Base-by-base conservation (phyloP, 108 stramenopile species). In the Skeletonema costatum region DNA sequence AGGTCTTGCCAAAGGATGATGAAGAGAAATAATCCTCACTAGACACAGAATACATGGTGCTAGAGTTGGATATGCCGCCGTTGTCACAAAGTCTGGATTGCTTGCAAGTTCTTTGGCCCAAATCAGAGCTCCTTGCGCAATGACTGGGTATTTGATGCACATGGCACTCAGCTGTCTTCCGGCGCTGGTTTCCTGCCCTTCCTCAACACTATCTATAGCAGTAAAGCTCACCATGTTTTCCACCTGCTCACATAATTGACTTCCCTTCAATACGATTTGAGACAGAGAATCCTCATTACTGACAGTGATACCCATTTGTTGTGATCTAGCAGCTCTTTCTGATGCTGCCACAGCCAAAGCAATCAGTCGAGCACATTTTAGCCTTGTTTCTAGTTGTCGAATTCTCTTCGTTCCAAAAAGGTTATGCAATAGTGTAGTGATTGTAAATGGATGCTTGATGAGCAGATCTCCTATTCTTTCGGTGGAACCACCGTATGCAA, bases 151-250 rank as follows among this genome's bases (percentile, higher is more conserved):
- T 16, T 89, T 81, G 8, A 92, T 71, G n/a, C 91, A 90, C 75
- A 92, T 63, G 10, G 84, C 42, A 46, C 85, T 89, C 16, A 95
- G 75, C 66, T 88, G 82, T 62, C 83, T 70, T 9, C 94, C 94
- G 2, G 88, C 86, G 30, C 87, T 89, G 53, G 53, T 56, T 44
- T 71, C 81, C 0, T 58, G 50, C 16, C 50, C 62, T 39, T 78
- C 71, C 30, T 70, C 81, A 21, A 53, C 74, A 25, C 50, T 63
- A 60, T 82, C 81, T 21, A 81, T 78, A 8, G 90, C 94, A 17
- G 87, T 77, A 67, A 95, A 93, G 50, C 87, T 88, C n/a, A 93
- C 92, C 90, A 93, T 92, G 39, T 77, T 89, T 66, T 92, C 92
- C 3, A 95, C 69, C 64, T 85, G 87, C 46, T 95, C 92, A 33